phyloP scores from a whole-genome alignment of 192 early-diverging fungal genomes.

The Umbelopsis sp. region DNA sequence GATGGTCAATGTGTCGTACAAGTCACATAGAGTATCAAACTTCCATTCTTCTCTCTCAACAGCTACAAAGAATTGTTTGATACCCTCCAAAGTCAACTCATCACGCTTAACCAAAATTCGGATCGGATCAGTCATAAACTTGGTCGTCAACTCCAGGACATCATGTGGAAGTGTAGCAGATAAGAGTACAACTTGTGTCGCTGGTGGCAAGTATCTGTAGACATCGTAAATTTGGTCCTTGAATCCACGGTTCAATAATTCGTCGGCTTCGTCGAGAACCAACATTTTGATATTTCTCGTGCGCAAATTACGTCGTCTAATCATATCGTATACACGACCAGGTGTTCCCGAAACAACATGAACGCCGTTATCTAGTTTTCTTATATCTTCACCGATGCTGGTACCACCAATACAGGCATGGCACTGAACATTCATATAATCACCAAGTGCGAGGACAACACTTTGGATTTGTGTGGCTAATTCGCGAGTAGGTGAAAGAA shows the following conservation, averaged over 20 bases:
- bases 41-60: conserved; percentile 99
- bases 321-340: conserved; percentile 98
- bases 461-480: conserved; percentile 98
- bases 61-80: conserved; percentile 96
- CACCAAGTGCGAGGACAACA: conserved; percentile 92
- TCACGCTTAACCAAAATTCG: conserved; percentile 99
- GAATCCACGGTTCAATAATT: conserved; percentile 98
- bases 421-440: conserved; percentile 94
- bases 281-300: conserved; percentile 94
- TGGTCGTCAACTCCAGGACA: conserved; percentile 93
- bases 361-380: conserved; percentile 75
- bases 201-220: conserved; percentile 87
- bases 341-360: conserved; percentile 99
- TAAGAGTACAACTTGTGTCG: conserved; percentile 95
- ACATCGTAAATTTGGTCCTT: conserved; percentile 98
- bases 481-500: conserved; percentile 97
- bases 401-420: conserved; percentile 99
- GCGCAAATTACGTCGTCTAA: conserved; percentile 86
- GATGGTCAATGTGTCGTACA: conserved; percentile 98
- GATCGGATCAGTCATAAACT: conserved; percentile 98
- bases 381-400: conserved; percentile 88
- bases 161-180: conserved; percentile 97
- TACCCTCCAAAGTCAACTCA: conserved; percentile 90
- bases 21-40: conserved; percentile 96
- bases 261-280: conserved; percentile 99